Evolutionary conservation across 2,329 filamentous ascomycete genomes (phyloP), one percentile per base, ranked within the genome.

Genomic region (Tolypocladium cylindrosporum): DNA sequence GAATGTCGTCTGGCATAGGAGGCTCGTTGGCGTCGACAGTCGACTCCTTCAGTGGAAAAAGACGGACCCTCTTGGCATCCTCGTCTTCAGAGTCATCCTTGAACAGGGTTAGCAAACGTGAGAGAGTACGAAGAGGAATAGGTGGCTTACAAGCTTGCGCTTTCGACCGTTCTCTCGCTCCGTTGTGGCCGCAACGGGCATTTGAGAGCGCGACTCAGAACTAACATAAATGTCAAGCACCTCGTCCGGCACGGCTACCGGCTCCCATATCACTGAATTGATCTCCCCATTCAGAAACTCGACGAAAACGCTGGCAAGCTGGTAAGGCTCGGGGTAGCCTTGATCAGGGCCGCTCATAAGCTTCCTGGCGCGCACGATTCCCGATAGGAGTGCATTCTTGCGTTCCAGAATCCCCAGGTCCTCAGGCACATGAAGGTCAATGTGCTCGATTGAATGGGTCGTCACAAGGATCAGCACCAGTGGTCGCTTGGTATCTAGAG

Each of bases 381-480:
- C 72, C 57, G 65, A 75, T 34, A 78, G 62, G 1, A 79, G 68
- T 2, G 74, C 72, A 55, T 76, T 80, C 59, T 77, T 80, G 19
- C 77, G 74, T 61, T 83, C 79, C 7, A 81, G 57, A 0, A 66
- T 61, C 2, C 71, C 67, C 19, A 71, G 59, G 6, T 68, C 63
- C 8, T 63, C 61, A 1, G 72, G 71, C 34, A 83, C 69, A 19
- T 76, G 71, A 54, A 79, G 68, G 58, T 78, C 77, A 48, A 84
- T 74, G 59, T 85, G 82, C 65, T 85, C 81, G 42, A 84, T 75
- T 1, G 81, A 80, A 61, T 79, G 75, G 2, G 74, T 76, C 7
- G 75, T 78, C 6, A 79, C 76, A 6, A 85, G 72, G 0, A 72
- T 71, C 57, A 85, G 64, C 1, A 81, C 67, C n/a, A 81, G 64